Conservation (phyloP, 257 asterid species). For the Plantago ovata region DNA sequence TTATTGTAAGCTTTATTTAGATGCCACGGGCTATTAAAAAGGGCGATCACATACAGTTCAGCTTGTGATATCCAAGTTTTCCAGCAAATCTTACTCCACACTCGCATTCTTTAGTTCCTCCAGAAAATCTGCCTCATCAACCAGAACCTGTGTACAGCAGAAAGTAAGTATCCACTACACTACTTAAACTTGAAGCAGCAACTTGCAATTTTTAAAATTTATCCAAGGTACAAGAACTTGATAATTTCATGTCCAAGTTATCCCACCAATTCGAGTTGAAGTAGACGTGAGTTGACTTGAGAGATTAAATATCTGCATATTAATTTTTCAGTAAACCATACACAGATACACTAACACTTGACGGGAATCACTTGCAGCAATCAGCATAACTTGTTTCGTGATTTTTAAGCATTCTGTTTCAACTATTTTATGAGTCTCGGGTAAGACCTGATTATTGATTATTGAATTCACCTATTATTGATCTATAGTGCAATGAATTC, state of each 20-base stretch:
- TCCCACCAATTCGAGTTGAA: neutral
- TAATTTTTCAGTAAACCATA: neutral
- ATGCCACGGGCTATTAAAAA: too few relatives aligned
- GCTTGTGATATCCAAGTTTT: too few relatives aligned
- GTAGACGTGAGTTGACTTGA: neutral
- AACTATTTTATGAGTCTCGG: neutral
- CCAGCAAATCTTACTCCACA: slow-evolving; percentile 17
- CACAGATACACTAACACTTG: neutral
- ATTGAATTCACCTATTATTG: too few relatives aligned
- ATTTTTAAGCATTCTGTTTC: too few relatives aligned
- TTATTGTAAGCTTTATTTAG: neutral
- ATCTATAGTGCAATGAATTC: neutral
- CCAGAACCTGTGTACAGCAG: slow-evolving; percentile 63
- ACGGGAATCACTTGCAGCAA: too few relatives aligned
- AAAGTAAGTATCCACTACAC: neutral
- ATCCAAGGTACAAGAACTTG: neutral
- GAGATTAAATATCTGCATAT: neutral
- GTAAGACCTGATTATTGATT: too few relatives aligned
- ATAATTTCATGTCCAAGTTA: neutral
- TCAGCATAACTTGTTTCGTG: neutral
- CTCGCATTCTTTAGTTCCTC: slow-evolving; percentile 60
- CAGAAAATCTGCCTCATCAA: slow-evolving; percentile 81
- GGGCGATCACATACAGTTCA: too few relatives aligned
- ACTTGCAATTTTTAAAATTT: neutral
- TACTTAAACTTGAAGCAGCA: neutral